Evolutionary conservation across 148 eudicot genomes (phyloP).

Genomic region (Rheum nobile): DNA sequence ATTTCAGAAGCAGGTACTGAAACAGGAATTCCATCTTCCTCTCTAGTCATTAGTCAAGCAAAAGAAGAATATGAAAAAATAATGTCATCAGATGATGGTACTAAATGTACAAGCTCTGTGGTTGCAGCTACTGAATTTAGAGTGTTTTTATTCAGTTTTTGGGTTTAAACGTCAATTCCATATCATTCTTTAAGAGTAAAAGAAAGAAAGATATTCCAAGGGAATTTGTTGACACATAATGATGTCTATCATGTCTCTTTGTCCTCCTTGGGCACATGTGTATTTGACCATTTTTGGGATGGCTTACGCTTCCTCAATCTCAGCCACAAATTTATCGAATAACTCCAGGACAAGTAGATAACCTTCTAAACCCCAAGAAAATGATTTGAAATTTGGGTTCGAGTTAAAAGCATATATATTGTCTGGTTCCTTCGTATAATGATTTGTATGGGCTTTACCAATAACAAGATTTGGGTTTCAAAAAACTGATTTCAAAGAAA

Average conservation of each 20-base stretch:
- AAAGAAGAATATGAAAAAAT: neutral
- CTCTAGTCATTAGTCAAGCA: neutral
- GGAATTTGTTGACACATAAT: neutral
- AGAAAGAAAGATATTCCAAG: neutral
- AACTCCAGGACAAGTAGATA: neutral
- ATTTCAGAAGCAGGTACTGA: neutral
- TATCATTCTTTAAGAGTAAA: neutral
- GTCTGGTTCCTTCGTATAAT: too few relatives aligned
- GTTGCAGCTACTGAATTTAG: neutral
- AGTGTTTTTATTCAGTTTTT: neutral
- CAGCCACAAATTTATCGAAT: neutral
- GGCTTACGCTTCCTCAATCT: neutral
- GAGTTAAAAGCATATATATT: too few relatives aligned
- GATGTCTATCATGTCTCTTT: neutral
- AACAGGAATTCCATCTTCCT: neutral
- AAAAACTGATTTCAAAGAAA: too few relatives aligned
- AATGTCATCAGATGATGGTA: neutral
- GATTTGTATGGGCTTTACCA: too few relatives aligned
- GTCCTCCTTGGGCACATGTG: neutral
- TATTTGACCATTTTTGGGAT: neutral
- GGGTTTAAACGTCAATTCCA: too few relatives aligned
- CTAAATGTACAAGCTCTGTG: neutral
- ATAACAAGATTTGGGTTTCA: too few relatives aligned
- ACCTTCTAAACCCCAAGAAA: neutral
- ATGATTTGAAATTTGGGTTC: neutral